These are phyloP conservation scores for Candida sp. DNA, from an alignment of 1,139 yeast genomes.

Conservation along the genomic window DNA sequence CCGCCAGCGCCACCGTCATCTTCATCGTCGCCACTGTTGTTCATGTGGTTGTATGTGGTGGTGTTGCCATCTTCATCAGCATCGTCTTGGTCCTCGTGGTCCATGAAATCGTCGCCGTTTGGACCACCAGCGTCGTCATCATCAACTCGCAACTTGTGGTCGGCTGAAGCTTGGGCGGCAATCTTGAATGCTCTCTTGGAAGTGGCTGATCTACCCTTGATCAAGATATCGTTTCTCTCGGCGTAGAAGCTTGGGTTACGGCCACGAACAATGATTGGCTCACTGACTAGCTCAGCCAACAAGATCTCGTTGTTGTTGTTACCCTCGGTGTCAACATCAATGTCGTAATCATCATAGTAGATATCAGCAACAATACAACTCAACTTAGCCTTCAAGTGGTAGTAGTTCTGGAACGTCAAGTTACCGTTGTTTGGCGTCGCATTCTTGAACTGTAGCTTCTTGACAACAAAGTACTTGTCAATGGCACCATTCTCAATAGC, in stretches of 20 bases:
- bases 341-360: slow-evolving; percentile 46
- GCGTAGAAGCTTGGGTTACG: slow-evolving; percentile 68
- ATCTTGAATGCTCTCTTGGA: slow-evolving; percentile 24
- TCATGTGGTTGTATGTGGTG: neutral
- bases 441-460: slow-evolving; percentile 58
- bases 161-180: slow-evolving; percentile 16
- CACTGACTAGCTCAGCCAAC: slow-evolving; percentile 39
- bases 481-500: slow-evolving; percentile 24
- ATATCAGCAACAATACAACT: slow-evolving; percentile 50
- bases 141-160: slow-evolving; percentile 6
- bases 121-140: slow-evolving; percentile 10
- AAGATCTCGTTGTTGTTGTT: slow-evolving; percentile 34
- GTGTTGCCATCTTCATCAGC: slow-evolving; percentile 10
- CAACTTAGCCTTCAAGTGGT: slow-evolving; percentile 49
- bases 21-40: slow-evolving; percentile 10
- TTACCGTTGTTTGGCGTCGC: slow-evolving; percentile 73
- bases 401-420: slow-evolving; percentile 58
- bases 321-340: slow-evolving; percentile 23
- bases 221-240: slow-evolving; percentile 55
- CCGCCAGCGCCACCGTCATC: slow-evolving; percentile 11
- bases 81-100: slow-evolving; percentile 12
- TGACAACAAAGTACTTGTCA: slow-evolving; percentile 39
- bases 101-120: slow-evolving; percentile 12
- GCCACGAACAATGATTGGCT: slow-evolving; percentile 67
- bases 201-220: slow-evolving; percentile 30